Base-by-base conservation (phyloP, 306 rosid genomes). In the Vigna reflexopilosa region DNA sequence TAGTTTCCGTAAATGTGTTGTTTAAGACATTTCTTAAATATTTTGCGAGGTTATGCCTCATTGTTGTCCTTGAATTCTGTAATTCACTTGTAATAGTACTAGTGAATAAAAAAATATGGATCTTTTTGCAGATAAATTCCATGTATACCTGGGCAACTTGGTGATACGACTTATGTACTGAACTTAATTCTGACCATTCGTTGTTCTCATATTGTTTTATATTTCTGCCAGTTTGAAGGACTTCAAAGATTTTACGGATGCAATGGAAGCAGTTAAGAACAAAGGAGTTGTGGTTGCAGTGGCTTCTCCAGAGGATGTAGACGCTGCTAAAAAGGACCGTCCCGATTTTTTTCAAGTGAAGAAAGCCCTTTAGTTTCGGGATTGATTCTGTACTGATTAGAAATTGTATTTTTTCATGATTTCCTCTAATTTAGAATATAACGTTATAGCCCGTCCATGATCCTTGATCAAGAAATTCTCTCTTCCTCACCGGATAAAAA, bases 211-310 rank as follows among this genome's bases (percentile, higher is more conserved):
- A 28, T 19, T 47, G 54, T 63, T 51, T 34, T 42, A 58, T 50
- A 67, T 55, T 71, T 76, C 67, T 15, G 70, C 55, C 96, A 95
- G 99, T 47, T 54, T 90, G 97, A 88, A 93, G 86, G 93, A 95
- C 91, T 95, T 93, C 89, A 90, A 82, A 80, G 88, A 87, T 55
- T 95, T 95, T 75, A 86, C 80, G 20, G 86, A 83, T 12, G 96
- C 90, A 40, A 77, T 93, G 79, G 98, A 93, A 72, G 87, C 90
- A 11, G 94, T 91, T 14, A 95, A 83, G 85, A 86, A 88, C 72
- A 95, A 88, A 86, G 99, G 98, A 44, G 90, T 90, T 9, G 89
- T 89, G 87, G 98, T 93, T 65, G 97, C 96, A n/a, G 99, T 95
- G 79, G 98, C 99, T 50, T 95, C 96, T 50, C 91, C 89, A 0